Evolutionary conservation across 257 asterid species (phyloP).

Genomic region (Misopates orontium): DNA sequence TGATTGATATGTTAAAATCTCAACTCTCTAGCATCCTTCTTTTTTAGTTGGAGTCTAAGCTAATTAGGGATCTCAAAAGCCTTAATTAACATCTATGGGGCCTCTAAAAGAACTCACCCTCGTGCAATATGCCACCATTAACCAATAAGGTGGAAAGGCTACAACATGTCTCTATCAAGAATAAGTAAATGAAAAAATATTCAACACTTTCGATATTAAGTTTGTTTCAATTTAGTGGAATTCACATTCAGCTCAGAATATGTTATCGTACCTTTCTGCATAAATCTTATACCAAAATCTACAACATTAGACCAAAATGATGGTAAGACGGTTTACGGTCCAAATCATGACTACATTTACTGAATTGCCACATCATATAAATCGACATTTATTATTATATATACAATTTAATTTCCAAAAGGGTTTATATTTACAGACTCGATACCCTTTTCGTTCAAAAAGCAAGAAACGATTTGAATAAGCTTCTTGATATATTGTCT

Average conservation of each 20-base stretch:
- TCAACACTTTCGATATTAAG: conserved; percentile 18
- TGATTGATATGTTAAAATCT: too few species aligned
- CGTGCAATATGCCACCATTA: conserved; percentile 40
- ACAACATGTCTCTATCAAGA: conserved; percentile 37
- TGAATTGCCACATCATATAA: too few species aligned
- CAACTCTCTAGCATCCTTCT: too few species aligned
- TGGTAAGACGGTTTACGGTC: too few species aligned
- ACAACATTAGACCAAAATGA: too few species aligned
- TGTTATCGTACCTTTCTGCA: conserved; percentile 10
- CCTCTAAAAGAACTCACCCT: conserved; percentile 34
- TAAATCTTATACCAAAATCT: too few species aligned
- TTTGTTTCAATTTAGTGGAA: conserved; percentile 48
- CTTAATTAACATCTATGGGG: conserved; percentile 24
- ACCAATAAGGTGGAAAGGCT: conserved; percentile 35
- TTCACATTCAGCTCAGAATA: conserved; percentile 40
- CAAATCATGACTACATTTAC: conserved; percentile 21
- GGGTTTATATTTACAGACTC: too few species aligned
- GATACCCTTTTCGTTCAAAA: conserved; percentile 8
- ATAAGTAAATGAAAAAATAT: conserved; percentile 12
- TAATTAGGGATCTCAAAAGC: too few species aligned
- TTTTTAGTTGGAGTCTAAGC: too few species aligned
- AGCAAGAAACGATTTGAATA: neutral
- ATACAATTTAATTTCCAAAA: too few species aligned
- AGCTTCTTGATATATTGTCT: neutral
- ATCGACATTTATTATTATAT: too few species aligned